Conservation (phyloP, 2,329 filamentous ascomycete genomes). For the Fusarium verticillioides region DNA sequence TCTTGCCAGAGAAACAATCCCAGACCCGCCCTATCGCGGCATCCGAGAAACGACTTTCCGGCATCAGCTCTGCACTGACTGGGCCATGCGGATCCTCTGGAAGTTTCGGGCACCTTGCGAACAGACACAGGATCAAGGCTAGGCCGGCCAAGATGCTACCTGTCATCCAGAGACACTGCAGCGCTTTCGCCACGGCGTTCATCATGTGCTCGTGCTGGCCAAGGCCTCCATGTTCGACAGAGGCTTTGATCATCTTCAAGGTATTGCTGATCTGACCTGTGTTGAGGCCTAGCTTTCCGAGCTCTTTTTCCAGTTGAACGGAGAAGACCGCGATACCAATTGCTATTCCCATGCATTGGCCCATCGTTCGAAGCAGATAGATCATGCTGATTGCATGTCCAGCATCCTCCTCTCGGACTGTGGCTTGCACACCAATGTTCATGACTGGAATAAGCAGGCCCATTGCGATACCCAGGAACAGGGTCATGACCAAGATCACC, state of each 20-base stretch:
- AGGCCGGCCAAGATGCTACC: constrained; percentile 34
- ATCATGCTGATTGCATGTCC: constrained; percentile 44
- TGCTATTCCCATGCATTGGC: constrained; percentile 45
- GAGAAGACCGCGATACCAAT: constrained; percentile 43
- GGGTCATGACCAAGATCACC: constrained; percentile 69
- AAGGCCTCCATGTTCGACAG: constrained; percentile 26
- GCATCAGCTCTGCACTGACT: not conserved
- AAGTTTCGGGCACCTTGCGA: constrained; percentile 35
- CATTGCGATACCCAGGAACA: constrained; percentile 69
- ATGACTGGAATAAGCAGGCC: constrained; percentile 75
- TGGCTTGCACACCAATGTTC: constrained; percentile 71
- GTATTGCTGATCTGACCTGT: constrained; percentile 22
- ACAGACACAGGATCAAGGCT: constrained; percentile 34
- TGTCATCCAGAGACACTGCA: constrained; percentile 36
- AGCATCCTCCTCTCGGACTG: constrained; percentile 27
- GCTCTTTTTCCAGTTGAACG: constrained; percentile 28
- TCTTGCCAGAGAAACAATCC: constrained; percentile 2
- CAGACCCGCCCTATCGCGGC: constrained; percentile 25
- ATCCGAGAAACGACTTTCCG: constrained; percentile 3
- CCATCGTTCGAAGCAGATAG: constrained; percentile 40
- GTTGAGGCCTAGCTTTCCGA: constrained; percentile 14
- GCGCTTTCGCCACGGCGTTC: constrained; percentile 27
- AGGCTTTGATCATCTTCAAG: constrained; percentile 39
- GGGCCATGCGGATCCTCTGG: constrained; percentile 13
- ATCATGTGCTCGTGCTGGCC: constrained; percentile 10